These are phyloP conservation scores for Porcisia deanei DNA, from an alignment of 208 protist genomes.

Conservation along the genomic window DNA sequence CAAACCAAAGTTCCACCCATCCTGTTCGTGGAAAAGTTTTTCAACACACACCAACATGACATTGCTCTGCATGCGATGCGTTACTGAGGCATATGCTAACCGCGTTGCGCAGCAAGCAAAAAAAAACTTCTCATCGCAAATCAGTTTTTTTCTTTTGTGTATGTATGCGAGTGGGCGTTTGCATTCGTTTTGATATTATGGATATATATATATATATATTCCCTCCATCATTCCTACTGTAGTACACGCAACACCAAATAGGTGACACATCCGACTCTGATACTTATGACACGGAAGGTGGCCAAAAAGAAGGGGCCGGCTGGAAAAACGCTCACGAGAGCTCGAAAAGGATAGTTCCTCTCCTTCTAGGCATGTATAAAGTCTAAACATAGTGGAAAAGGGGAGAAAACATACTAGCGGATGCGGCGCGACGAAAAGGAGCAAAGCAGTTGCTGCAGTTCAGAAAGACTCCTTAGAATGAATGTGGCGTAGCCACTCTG, in stretches of 20 bases:
- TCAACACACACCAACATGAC: background rate
- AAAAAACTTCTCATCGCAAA: background rate
- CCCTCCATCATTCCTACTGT: background rate
- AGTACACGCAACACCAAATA: background rate
- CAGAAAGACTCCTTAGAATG: constrained; percentile 89
- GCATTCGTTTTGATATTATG: background rate
- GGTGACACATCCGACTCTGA: background rate
- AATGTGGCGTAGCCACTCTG: constrained; percentile 88
- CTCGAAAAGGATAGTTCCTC: background rate
- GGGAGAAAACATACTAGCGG: background rate
- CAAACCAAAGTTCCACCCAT: background rate
- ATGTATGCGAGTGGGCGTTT: too few species aligned
- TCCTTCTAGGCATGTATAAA: too few species aligned
- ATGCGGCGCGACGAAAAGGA: too few species aligned
- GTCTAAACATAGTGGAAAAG: background rate
- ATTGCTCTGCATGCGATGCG: background rate
- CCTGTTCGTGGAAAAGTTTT: background rate
- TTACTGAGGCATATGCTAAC: background rate
- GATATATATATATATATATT: background rate
- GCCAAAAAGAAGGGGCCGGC: constrained; percentile 13
- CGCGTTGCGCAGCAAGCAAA: background rate
- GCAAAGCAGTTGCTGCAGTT: background rate
- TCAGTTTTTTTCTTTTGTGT: background rate
- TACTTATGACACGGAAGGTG: background rate
- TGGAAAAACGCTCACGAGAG: background rate